phyloP scores from a whole-genome alignment of 768 basidiomycete genomes.

The Phaffia tasmanica region DNA sequence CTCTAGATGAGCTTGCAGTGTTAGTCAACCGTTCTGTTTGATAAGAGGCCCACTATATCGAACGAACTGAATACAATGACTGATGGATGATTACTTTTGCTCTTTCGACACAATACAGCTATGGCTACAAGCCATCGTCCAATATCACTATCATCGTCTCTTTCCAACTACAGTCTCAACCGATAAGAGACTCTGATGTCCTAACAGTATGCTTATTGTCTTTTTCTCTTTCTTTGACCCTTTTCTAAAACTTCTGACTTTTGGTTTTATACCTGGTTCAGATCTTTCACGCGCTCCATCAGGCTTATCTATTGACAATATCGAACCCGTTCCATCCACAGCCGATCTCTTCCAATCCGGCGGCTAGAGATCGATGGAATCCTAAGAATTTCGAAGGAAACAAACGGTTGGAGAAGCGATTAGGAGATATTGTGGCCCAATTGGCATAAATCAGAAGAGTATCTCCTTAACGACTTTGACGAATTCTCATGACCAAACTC shows the following conservation, averaged over 20 bases:
- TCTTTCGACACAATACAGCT: neutral
- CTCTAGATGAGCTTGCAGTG: slow-evolving; percentile 16
- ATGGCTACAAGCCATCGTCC: slow-evolving; percentile 26
- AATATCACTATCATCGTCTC: slow-evolving; percentile 25
- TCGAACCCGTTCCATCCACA: slow-evolving; percentile 25
- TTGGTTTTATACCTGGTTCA: neutral
- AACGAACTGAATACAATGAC: neutral
- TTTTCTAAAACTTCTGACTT: neutral
- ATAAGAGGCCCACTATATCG: neutral
- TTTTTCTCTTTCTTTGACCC: neutral
- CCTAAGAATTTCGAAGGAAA: slow-evolving; percentile 14
- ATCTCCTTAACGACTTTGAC: too few relatives aligned
- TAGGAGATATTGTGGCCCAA: slow-evolving; percentile 6
- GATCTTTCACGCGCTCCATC: slow-evolving; percentile 26
- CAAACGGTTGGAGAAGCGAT: slow-evolving; percentile 12
- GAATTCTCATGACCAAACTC: too few relatives aligned
- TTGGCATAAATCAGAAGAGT: neutral
- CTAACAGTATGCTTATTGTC: slow-evolving; percentile 7
- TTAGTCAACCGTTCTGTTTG: neutral
- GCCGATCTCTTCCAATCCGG: slow-evolving; percentile 1
- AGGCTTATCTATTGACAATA: slow-evolving; percentile 23
- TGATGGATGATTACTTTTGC: neutral
- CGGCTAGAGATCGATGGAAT: neutral
- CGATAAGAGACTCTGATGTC: slow-evolving; percentile 20
- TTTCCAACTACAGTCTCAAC: slow-evolving; percentile 1